Conservation (phyloP, 805 yeast genomes). For the Naumovozyma dairenensis region DNA sequence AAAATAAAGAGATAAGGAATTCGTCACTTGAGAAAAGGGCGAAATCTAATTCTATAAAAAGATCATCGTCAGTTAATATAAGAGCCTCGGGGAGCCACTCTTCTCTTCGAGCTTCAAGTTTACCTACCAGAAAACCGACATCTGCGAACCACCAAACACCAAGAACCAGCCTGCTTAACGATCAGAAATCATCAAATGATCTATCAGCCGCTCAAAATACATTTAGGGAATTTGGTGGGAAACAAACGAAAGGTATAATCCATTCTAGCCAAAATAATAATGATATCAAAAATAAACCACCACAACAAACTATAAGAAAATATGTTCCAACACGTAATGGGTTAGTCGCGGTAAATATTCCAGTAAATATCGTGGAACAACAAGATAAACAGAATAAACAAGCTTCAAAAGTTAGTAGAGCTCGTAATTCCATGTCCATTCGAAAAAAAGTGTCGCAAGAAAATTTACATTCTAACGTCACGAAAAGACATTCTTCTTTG, state of each 20-base stretch:
- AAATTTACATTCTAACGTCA: conserved; percentile 5
- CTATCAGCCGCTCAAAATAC: conserved; percentile 22
- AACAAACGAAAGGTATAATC: conserved; percentile 11
- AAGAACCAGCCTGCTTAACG: neutral
- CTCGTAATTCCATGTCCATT: too few relatives aligned
- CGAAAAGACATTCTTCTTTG: neutral
- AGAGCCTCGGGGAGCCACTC: too few relatives aligned
- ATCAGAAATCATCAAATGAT: neutral
- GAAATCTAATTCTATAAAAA: conserved; percentile 1
- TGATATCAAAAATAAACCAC: conserved; percentile 13
- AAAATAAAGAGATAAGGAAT: conserved; percentile 3
- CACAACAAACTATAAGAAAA: conserved; percentile 45
- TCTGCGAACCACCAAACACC: neutral
- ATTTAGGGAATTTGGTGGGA: conserved; percentile 29
- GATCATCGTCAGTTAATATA: neutral
- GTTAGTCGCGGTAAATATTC: conserved; percentile 58
- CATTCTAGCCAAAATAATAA: conserved; percentile 15
- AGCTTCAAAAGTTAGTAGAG: too few relatives aligned
- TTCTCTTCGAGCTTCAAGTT: conserved; percentile 11
- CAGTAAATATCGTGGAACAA: conserved; percentile 25
- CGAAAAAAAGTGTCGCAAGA: conserved; percentile 7
- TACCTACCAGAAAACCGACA: conserved; percentile 9
- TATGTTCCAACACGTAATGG: conserved; percentile 72
- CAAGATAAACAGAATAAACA: too few relatives aligned
- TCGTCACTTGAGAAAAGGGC: conserved; percentile 4